Base-by-base conservation (phyloP, 108 stramenopile species). In the Fragilaria crotonensis region DNA sequence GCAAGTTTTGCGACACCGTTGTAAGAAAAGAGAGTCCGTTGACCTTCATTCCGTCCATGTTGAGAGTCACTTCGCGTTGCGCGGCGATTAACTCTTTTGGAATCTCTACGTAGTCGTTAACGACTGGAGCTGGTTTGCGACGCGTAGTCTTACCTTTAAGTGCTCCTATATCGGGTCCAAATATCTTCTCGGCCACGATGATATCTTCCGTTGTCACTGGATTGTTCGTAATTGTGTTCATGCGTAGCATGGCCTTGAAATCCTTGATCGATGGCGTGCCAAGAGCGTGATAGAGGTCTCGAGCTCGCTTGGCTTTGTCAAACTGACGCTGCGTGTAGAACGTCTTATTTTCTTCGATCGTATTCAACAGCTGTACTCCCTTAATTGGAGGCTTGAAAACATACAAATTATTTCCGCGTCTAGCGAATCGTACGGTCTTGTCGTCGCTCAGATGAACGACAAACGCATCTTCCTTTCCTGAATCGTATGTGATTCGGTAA, bases 81-180 rank as follows among this genome's bases (percentile, higher is more conserved):
- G n/a, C n/a, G n/a, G n/a, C n/a, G n/a, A n/a, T 14, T 41, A 50
- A 50, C 49, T 50, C 49, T 7, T 50, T 50, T 23, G 49, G 49
- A 50, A 50, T 50, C 49, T 50, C 23, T 7, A 50, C 20, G 7
- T 5, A 7, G 23, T 50, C 49, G 7, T 25, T 21, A 23, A 25
- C 20, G 14, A 19, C 49, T 25, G 9, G 49, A 7, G 7, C 20
- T 7, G 70, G 59, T 41, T 67, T 60, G 0, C 52, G 5, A 18
- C 50, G 0, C 1, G 66, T 59, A 26, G 63, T 57, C 48, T 70
- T 79, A 1, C 79, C 74, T 72, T 80, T 75, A 11, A 76, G 25
- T 3, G 58, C 36, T 5, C 54, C 57, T 11, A 72, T 19, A 30
- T 62, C 64, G 14, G 51, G 48, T 4, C 75, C 79, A 23, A 48